These are phyloP conservation scores for Elsinoe arachidis DNA, from an alignment of 2,329 filamentous ascomycete genomes.

Conservation along the genomic window DNA sequence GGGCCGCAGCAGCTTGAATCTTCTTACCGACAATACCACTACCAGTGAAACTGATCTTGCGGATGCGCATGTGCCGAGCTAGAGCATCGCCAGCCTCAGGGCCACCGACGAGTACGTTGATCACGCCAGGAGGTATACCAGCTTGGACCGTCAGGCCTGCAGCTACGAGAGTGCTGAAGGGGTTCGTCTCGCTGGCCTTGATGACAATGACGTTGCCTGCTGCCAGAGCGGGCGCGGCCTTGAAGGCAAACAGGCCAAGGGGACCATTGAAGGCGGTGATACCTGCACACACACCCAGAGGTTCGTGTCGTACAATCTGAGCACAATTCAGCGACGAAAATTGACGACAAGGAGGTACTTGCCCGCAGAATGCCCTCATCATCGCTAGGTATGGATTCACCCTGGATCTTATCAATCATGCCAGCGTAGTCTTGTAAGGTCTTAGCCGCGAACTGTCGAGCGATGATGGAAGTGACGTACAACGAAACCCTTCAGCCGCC, in stretches of 20 bases:
- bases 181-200: background rate
- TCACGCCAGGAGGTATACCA: conserved; percentile 66
- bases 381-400: background rate
- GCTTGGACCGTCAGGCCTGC: background rate
- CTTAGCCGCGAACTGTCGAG: too few species aligned
- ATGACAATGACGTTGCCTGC: background rate
- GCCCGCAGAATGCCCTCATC: background rate
- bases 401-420: background rate
- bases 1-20: conserved; percentile 10
- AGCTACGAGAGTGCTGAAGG: too few species aligned
- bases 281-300: background rate
- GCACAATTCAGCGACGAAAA: too few species aligned
- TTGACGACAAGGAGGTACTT: too few species aligned
- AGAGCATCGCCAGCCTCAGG: conserved; percentile 60
- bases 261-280: background rate
- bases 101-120: conserved; percentile 55
- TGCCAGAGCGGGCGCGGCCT: background rate
- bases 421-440: too few species aligned
- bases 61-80: conserved; percentile 56
- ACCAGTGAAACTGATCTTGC: conserved; percentile 71
- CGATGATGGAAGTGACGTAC: too few species aligned
- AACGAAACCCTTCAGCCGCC: too few species aligned
- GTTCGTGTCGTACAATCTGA: background rate
- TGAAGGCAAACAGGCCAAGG: too few species aligned
- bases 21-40: conserved; percentile 58